Percentiles rank a stretch among this genome's conserved stretches.
Evolutionary conservation across 345 rosid genomes (phyloP).

Genomic region (Carallia brachiata): DNA sequence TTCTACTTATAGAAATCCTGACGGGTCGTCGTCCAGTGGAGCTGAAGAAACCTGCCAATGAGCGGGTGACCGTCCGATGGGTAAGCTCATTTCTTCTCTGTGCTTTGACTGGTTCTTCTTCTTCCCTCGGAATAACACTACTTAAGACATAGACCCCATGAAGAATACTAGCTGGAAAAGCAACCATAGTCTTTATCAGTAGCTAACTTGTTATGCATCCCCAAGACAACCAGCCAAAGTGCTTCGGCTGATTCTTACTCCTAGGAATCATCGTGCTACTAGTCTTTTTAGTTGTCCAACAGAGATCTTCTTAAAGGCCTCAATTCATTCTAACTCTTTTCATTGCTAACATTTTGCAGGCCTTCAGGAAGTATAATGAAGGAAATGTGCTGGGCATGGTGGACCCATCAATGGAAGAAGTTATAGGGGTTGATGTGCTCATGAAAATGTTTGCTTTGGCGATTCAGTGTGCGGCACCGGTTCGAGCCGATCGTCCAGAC

Average conservation of each 20-base stretch:
- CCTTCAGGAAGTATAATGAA: slow-evolving; percentile 59
- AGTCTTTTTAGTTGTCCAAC: not conserved
- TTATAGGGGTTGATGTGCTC: slow-evolving; percentile 44
- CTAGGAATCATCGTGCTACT: too few species aligned
- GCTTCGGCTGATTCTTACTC: too few species aligned
- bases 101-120: not conserved
- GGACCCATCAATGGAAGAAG: slow-evolving; percentile 65
- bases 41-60: slow-evolving; percentile 47
- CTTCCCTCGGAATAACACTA: too few species aligned
- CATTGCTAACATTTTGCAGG: slow-evolving; percentile 41
- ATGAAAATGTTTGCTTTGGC: slow-evolving; percentile 69
- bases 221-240: too few species aligned
- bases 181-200: too few species aligned
- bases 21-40: slow-evolving; percentile 94
- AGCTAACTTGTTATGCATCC: too few species aligned
- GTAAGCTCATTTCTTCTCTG: slow-evolving; percentile 39
- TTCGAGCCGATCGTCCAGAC: slow-evolving; percentile 65
- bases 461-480: slow-evolving; percentile 84
- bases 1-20: slow-evolving; percentile 79
- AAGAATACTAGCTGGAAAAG: too few species aligned
- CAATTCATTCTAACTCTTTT: not conserved
- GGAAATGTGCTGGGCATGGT: slow-evolving; percentile 53
- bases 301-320: not conserved
- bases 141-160: too few species aligned
- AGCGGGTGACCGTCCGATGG: slow-evolving; percentile 87